Evolutionary conservation across 129 eudicot species (phyloP), one percentile per base, ranked within the genome.

Genomic region (Flaveria ramosissima): DNA sequence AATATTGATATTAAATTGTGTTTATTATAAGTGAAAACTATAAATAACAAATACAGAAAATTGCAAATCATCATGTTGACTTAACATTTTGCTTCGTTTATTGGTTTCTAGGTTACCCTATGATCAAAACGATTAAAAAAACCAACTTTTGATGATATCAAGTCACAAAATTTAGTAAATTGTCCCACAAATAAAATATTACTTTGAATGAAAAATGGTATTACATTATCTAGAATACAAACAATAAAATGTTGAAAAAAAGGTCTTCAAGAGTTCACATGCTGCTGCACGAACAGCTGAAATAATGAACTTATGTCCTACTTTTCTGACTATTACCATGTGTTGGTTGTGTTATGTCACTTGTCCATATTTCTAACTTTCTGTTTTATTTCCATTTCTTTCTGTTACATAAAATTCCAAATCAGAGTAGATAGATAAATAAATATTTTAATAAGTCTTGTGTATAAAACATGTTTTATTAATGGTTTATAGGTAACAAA

Each of bases 361-460:
- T 63, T 63, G 19, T 63, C 20, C 46, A 32, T 16, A 16, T 14
- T 63, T 63, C 17, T 26, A 62, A 62, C 43, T 62, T 26, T 24
- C 68, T 61, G 68, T 61, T 61, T 26, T 26, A 61, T 61, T 61
- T 61, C 68, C 19, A 26, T 61, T 24, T 60, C 67, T 61, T 61
- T 61, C 10, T 24, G 43, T 26, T 26, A 61, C 68, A 60, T 62
- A 26, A 23, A 27, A 5, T 42, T 3, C 43, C 68, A 26, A 59
- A 10, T 59, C 11, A 21, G 65, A 59, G 23, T 53, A 53, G 5
- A 16, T n/a, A 17, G 14, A 53, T 3, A 56, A 19, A 55, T 17
- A 19, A 2, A 55, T 1, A 20, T 21, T 19, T 19, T 1, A 20
- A 9, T 56, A 20, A 8, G 62, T 55, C 3, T 17, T 19, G 8